Evolutionary conservation across 805 yeast genomes (phyloP).

Genomic region (Pichia ethanolica): DNA sequence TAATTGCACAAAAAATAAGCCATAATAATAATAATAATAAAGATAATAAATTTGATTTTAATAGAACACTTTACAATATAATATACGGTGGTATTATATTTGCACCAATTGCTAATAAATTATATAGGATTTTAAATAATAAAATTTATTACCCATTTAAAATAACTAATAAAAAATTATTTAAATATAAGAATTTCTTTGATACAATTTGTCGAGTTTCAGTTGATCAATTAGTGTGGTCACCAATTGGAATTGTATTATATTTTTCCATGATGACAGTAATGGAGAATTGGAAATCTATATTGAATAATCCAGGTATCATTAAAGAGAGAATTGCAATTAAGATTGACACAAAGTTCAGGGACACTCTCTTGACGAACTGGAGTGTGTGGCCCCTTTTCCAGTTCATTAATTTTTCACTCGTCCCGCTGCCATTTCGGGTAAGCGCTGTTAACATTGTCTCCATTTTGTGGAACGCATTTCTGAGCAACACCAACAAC

Average conservation of each 20-base stretch:
- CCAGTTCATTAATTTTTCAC: constrained; percentile 67
- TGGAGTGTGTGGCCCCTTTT: constrained; percentile 91
- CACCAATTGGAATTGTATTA: constrained; percentile 70
- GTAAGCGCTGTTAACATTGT: constrained; percentile 61
- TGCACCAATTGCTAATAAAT: constrained; percentile 65
- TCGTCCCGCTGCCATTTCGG: constrained; percentile 67
- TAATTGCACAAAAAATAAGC: constrained; percentile 47
- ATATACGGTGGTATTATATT: constrained; percentile 68
- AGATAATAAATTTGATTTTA: neutral
- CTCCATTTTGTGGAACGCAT: constrained; percentile 81
- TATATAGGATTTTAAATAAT: constrained; percentile 51
- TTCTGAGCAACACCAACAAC: constrained; percentile 26
- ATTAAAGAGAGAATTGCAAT: too few species aligned
- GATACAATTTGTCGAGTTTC: constrained; percentile 46
- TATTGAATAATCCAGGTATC: too few species aligned
- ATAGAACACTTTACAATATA: constrained; percentile 40
- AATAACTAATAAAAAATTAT: neutral
- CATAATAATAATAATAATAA: constrained; percentile 20
- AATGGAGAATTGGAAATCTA: constrained; percentile 28
- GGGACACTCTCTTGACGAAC: constrained; percentile 61
- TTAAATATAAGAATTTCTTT: too few species aligned
- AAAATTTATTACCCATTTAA: constrained; percentile 31
- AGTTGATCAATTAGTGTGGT: constrained; percentile 67
- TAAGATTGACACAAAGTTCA: neutral
- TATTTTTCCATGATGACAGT: constrained; percentile 63